These are phyloP conservation scores for Diaporthe citriasiana DNA, from an alignment of 2,329 filamentous ascomycete species.

Conservation along the genomic window DNA sequence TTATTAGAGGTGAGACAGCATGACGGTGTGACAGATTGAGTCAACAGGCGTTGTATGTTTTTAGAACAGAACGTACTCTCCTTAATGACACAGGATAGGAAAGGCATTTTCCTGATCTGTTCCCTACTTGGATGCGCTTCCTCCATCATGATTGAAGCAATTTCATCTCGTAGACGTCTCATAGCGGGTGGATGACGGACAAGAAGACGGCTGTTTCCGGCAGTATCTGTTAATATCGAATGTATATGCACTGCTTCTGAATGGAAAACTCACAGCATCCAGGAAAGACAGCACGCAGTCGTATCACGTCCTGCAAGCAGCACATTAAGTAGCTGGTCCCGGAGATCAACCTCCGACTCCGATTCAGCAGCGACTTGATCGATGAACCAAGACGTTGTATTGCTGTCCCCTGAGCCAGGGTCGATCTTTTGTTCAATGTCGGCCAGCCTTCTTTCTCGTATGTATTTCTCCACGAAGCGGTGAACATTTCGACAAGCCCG, in stretches of 20 bases:
- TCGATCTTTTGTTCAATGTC: background rate
- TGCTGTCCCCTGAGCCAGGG: background rate
- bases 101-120: conserved; percentile 38
- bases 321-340: conserved; percentile 47
- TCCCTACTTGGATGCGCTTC: conserved; percentile 32
- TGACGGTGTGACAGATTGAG: no score
- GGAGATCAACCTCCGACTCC: background rate
- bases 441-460: background rate
- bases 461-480: background rate
- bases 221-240: background rate
- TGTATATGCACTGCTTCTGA: background rate
- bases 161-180: conserved; percentile 44
- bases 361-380: background rate
- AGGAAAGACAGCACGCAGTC: conserved; percentile 46
- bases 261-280: conserved; percentile 42
- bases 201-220: conserved; percentile 40
- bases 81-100: conserved; percentile 45
- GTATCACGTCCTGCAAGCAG: conserved; percentile 46
- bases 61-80: background rate
- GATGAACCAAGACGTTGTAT: background rate
- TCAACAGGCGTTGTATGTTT: background rate
- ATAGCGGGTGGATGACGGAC: conserved; percentile 44
- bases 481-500: background rate
- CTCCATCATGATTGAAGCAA: conserved; percentile 39
- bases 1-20: background rate